phyloP scores from a whole-genome alignment of 495 filamentous ascomycete species.

The Aspergillus avenaceus region DNA sequence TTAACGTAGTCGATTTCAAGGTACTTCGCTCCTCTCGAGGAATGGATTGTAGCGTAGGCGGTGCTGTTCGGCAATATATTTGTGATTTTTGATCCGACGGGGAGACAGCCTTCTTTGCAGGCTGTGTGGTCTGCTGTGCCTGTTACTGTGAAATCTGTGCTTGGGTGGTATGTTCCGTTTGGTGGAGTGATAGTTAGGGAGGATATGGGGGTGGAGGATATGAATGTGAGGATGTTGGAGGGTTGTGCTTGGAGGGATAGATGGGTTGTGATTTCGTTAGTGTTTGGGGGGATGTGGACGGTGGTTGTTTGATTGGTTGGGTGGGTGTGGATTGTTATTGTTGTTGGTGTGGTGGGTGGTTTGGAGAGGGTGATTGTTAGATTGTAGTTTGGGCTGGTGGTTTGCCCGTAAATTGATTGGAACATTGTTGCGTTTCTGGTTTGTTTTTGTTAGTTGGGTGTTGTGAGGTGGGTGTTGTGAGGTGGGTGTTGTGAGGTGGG shows the following conservation, averaged over 20 bases:
- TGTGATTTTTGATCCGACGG: conserved; percentile 40
- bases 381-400: conserved; percentile 29
- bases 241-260: conserved; percentile 26
- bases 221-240: conserved; percentile 28
- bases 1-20: conserved; percentile 48
- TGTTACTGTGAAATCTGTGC: conserved; percentile 28
- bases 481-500: too few species aligned
- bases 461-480: too few species aligned
- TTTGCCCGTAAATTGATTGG: conserved; percentile 30
- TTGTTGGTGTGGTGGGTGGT: background rate
- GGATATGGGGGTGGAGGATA: conserved; percentile 10
- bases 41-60: conserved; percentile 21
- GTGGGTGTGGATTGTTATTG: conserved; percentile 4
- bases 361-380: conserved; percentile 23
- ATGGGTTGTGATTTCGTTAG: conserved; percentile 7
- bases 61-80: conserved; percentile 21
- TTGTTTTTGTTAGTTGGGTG: too few species aligned
- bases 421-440: conserved; percentile 24
- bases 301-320: conserved; percentile 7
- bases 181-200: conserved; percentile 26
- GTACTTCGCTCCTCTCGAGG: conserved; percentile 30
- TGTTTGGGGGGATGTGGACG: conserved; percentile 5
- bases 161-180: conserved; percentile 33
- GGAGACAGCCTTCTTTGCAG: conserved; percentile 32
- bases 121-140: conserved; percentile 24